Percentiles rank a stretch among this genome's conserved stretches.
Conservation (phyloP, 257 asterid species). For the Solanum verrucosum region DNA sequence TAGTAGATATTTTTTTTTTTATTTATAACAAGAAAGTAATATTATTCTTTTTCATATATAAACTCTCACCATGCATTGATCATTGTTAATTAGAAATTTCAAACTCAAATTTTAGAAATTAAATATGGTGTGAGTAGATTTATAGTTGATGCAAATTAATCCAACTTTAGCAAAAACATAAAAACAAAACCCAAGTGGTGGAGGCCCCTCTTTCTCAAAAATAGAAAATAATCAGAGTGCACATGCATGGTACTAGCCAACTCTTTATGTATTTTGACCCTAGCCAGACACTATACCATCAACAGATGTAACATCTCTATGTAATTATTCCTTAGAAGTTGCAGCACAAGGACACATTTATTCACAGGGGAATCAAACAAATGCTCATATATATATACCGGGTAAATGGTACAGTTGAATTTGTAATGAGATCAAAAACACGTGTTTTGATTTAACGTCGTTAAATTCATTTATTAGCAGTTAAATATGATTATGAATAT, state of each 20-base stretch:
- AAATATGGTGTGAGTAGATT: neutral
- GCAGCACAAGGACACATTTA: neutral
- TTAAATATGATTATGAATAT: neutral
- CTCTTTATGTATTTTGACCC: neutral
- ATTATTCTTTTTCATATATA: no score
- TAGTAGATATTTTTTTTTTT: neutral
- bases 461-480: neutral
- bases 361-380: neutral
- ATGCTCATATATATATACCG: neutral
- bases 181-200: neutral
- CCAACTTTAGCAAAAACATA: neutral
- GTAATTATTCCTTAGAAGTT: neutral
- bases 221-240: neutral
- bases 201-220: neutral
- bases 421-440: neutral
- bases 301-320: neutral
- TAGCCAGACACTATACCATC: neutral
- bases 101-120: neutral
- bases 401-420: neutral
- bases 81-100: neutral
- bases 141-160: neutral
- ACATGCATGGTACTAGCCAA: slow-evolving; percentile 4
- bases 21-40: no score
- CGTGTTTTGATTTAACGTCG: neutral
- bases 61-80: neutral